Evolutionary conservation across 2,329 filamentous ascomycete genomes (phyloP), one percentile per base, ranked within the genome.

Genomic region (Grosmannia penicillata): DNA sequence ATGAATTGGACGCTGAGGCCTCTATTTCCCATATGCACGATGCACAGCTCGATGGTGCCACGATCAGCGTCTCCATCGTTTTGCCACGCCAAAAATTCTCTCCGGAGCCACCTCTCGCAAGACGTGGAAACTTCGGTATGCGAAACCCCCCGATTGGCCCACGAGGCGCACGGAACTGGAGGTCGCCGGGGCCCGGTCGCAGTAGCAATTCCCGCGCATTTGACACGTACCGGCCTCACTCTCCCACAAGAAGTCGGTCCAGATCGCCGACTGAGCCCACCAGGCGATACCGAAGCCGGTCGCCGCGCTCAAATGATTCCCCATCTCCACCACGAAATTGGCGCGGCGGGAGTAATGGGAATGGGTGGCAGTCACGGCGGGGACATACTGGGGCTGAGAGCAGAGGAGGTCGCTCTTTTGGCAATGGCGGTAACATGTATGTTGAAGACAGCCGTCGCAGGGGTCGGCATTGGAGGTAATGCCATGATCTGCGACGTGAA

Each of bases 21-120:
- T 91, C 91, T 22, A 93, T 95, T 49, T 76, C 87, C 15, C 83
- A 93, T 55, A 96, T 98, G 91, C 91, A 98, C 58, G 91, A 98
- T 61, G 85, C 83, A n/a, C 83, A 93, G 53, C 63, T 94, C 22
- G 87, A 95, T 56, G 86, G 86, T 37, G 75, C 78, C 18, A 68
- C 76, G 28, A 78, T 95, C 52, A 81, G 80, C 51, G 87, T 95
- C 35, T 91, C 83, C 32, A 91, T 95, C 47, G 84, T 94, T 21
- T 66, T 93, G 26, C 85, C 85, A 1, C 75, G 82, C 36, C 77
- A 82, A 51, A 84, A 85, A 49, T 83, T 94, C 51, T 87, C 83
- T 1, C 76, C 75, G 15, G 75, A 81, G 33, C 87, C 87, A 14
- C 84, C 84, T 1, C 72, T 72, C 6, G 75, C 80, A 37, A 72